Percentiles rank a stretch among this genome's conserved stretches.
These are phyloP conservation scores for Petunia axillaris DNA, from an alignment of 257 asterid genomes.

Conservation along the genomic window DNA sequence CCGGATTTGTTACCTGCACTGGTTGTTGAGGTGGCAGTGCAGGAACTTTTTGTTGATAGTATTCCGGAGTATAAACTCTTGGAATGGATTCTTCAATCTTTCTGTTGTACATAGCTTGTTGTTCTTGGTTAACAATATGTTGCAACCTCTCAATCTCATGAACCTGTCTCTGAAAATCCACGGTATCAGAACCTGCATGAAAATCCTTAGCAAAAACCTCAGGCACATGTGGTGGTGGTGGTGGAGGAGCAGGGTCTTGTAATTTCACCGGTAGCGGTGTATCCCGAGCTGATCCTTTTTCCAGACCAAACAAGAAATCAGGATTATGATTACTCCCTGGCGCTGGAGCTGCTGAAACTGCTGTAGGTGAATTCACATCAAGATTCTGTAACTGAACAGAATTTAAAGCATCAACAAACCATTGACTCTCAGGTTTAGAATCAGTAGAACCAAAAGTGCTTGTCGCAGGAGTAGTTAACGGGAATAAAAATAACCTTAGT, in stretches of 20 bases:
- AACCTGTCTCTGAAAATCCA: constrained; percentile 41
- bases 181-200: constrained; percentile 10
- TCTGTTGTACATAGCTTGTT: constrained; percentile 35
- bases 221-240: constrained; percentile 21
- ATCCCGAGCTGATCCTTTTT: constrained; percentile 29
- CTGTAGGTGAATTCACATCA: constrained; percentile 34
- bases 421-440: constrained; percentile 42
- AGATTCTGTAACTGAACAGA: constrained; percentile 40
- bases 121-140: constrained; percentile 39
- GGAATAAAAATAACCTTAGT: constrained; percentile 55
- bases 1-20: constrained; percentile 23
- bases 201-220: constrained; percentile 27
- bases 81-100: not conserved
- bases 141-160: constrained; percentile 42
- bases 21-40: constrained; percentile 25
- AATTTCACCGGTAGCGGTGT: constrained; percentile 28
- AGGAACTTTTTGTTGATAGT: constrained; percentile 31
- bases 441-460: constrained; percentile 41
- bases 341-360: constrained; percentile 21
- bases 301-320: constrained; percentile 46
- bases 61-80: constrained; percentile 21
- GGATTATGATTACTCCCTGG: constrained; percentile 29
- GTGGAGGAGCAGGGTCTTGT: constrained; percentile 30
- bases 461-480: constrained; percentile 28
- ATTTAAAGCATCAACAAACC: constrained; percentile 51